Percentiles rank a stretch among this genome's conserved stretches.
Evolutionary conservation across 1,284 basidiomycete species (phyloP).

Genomic region (Lentinus polychrous): DNA sequence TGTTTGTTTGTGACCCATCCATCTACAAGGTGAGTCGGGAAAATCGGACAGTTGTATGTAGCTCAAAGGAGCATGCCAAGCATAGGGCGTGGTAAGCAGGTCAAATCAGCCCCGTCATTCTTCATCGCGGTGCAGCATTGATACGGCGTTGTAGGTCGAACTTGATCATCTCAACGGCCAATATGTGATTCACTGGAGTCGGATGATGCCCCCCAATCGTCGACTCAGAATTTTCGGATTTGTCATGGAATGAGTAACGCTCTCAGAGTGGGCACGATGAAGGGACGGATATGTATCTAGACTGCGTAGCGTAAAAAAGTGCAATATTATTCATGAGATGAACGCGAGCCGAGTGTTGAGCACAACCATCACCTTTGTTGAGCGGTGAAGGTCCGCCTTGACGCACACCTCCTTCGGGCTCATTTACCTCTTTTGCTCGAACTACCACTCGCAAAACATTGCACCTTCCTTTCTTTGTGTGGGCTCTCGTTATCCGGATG

Average conservation of each 20-base stretch:
- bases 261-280: not conserved
- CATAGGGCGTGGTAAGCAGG: too few relatives aligned
- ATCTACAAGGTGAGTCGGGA: too few relatives aligned
- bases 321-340: not conserved
- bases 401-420: not conserved
- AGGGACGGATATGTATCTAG: not conserved
- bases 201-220: too few relatives aligned
- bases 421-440: not conserved
- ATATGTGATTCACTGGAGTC: too few relatives aligned
- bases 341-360: constrained; percentile 2
- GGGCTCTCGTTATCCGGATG: constrained; percentile 15
- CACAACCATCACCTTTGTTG: constrained; percentile 1
- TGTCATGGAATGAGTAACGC: not conserved
- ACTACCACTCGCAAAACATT: not conserved
- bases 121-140: not conserved
- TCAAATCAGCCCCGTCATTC: too few relatives aligned
- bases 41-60: too few relatives aligned
- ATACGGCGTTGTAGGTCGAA: too few relatives aligned
- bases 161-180: too few relatives aligned
- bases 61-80: too few relatives aligned
- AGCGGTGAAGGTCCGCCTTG: constrained; percentile 1
- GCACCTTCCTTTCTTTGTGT: too few relatives aligned
- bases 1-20: too few relatives aligned
- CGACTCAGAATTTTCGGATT: not conserved
- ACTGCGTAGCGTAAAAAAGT: too few relatives aligned